Evolutionary conservation across 495 filamentous ascomycete species (phyloP), one percentile per base, ranked within the genome.

Genomic region (Penicillium arizonense): DNA sequence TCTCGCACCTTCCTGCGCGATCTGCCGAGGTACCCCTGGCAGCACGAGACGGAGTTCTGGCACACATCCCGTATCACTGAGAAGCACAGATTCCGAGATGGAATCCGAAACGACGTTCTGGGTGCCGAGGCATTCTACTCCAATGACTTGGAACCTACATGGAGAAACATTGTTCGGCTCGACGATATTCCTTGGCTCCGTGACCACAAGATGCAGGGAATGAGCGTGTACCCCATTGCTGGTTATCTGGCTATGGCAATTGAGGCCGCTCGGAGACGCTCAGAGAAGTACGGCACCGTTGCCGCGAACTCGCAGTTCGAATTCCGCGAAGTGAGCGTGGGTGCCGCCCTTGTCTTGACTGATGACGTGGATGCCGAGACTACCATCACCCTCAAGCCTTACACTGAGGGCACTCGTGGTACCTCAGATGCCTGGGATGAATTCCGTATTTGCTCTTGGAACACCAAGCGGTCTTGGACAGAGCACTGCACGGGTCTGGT

Each of bases 51-150:
- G 5, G 54, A 52, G 3, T 67, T 71, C 53, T 77, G 68, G 69
- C 55, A 65, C 18, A 71, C 79, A 46, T 73, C 76, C 14, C 76
- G 82, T 32, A 72, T 81, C 58, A 75, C 72, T 0, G 60, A 71
- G 18, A 64, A 78, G 35, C 80, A 82, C 55, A 38, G 4, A 9
- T 23, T 30, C 44, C 35, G 58, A 35, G 62, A 62, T 44, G 49
- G 56, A 18, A 44, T 49, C 3, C 75, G 81, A 5, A 79, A 79
- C 35, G 81, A 85, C 54, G 62, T 87, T 0, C 67, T 87, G 1
- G 85, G 85, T 26, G 49, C 59, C 7, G 42, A 53, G 47, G 61
- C 59, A 8, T 56, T 57, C n/a, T 68, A 68, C 33, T 65, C 65
- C 12, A 65, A 68, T 33, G 65, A 65, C 32, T 30, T 66, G 12